Percentiles rank a stretch among this genome's conserved stretches.
Evolutionary conservation across 2,329 filamentous ascomycete genomes (phyloP).

Genomic region (Paecilomyces variotii): DNA sequence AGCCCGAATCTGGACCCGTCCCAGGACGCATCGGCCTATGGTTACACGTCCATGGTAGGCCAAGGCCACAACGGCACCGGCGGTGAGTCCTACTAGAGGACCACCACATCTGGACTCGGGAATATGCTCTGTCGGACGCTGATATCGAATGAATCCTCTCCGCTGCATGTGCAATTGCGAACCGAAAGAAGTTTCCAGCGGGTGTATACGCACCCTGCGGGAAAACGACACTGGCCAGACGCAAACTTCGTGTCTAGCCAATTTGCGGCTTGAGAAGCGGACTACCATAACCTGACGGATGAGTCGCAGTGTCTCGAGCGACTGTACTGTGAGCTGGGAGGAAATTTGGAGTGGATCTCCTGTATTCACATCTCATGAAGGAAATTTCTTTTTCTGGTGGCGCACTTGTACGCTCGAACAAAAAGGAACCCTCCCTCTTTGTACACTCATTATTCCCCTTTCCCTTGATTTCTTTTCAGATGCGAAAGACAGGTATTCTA

Average conservation of each 20-base stretch:
- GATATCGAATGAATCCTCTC: background rate
- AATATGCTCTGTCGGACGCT: background rate
- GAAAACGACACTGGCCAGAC: background rate
- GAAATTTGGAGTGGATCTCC: background rate
- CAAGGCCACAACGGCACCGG: slow-evolving; percentile 41
- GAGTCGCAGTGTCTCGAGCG: background rate
- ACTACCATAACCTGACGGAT: background rate
- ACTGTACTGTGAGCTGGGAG: background rate
- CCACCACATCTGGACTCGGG: background rate
- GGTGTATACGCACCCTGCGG: background rate
- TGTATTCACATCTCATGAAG: background rate
- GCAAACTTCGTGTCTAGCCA: background rate
- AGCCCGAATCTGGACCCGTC: slow-evolving; percentile 36
- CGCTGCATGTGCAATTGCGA: background rate
- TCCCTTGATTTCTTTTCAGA: background rate
- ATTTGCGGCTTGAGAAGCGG: background rate
- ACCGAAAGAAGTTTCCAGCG: background rate
- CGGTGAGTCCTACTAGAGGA: slow-evolving; percentile 34
- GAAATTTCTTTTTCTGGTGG: background rate
- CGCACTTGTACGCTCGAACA: background rate
- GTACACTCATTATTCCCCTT: background rate
- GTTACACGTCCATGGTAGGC: slow-evolving; percentile 39
- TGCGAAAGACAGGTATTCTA: background rate
- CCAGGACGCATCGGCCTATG: slow-evolving; percentile 37
- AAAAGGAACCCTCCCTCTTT: background rate